Percentiles rank a stretch among this genome's conserved stretches.
Conservation (phyloP, 192 early-diverging fungal genomes). For the Dimargaris xerosporica region DNA sequence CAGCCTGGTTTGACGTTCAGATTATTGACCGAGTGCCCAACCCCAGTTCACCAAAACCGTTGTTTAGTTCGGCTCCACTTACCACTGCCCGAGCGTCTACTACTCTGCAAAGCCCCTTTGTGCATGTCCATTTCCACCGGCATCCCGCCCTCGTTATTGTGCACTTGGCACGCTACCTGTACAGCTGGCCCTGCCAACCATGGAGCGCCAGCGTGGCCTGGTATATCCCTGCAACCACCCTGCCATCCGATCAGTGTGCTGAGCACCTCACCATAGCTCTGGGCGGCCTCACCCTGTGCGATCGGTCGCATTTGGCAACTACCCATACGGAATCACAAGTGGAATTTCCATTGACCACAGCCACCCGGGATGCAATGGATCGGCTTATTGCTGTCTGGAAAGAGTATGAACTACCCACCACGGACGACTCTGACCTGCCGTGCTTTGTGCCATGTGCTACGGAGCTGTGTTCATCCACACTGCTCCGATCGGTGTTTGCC, state of each 20-base stretch:
- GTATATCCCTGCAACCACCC: not conserved
- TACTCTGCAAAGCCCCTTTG: not conserved
- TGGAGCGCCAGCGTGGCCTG: too few relatives aligned
- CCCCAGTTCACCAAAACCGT: too few relatives aligned
- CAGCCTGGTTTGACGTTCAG: not conserved
- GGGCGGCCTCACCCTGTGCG: not conserved
- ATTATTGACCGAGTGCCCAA: not conserved
- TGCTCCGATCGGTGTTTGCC: not conserved
- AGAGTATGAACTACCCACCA: too few relatives aligned
- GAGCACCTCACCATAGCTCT: not conserved
- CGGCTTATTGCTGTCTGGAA: too few relatives aligned
- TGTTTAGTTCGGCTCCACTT: not conserved
- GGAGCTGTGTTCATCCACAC: too few relatives aligned
- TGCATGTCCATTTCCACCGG: not conserved
- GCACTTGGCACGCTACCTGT: not conserved
- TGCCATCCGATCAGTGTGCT: not conserved
- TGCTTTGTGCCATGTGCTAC: too few relatives aligned
- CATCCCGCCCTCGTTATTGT: not conserved
- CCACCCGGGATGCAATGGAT: too few relatives aligned
- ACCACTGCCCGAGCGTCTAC: not conserved
- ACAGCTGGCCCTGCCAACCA: too few relatives aligned
- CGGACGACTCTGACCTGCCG: too few relatives aligned
- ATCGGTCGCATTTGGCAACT: not conserved
- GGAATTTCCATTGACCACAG: too few relatives aligned
- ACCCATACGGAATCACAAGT: too few relatives aligned